Base-by-base conservation (phyloP, 441 rosid genomes). In the Manihot esculenta region DNA sequence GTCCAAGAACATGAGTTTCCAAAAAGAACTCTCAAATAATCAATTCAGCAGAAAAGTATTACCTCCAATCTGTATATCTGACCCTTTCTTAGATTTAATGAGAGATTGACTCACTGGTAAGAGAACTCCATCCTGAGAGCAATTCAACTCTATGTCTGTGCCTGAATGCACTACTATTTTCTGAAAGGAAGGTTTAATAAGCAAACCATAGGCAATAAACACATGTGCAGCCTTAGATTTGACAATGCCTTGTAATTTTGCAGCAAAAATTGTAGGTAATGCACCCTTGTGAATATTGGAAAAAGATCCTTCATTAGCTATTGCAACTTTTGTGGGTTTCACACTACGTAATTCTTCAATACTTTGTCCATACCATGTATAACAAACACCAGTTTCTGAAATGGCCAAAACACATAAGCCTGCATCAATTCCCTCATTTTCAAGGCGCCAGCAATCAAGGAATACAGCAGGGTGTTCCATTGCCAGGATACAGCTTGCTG, bases 401-500 rank as follows among this genome's bases (percentile, higher is more conserved):
- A 95, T 81, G 38, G 99, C 96, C 76, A 93, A 73, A 59, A 93
- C 83, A 70, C 78, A 85, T 10, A 89, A 77, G 47, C 89, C 88
- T 10, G 72, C 59, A 72, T 78, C 84, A 47, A 71, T 82, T 74
- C 78, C 81, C 58, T 54, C 81, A 58, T 70, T 77, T n/a, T 77
- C 74, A 71, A 83, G 76, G 77, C 85, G 77, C 86, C 68, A 81
- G 78, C 94, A 70, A 76, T 91, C 98, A 72, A 95, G 72, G 20
- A 82, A 88, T 56, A 93, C 88, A 50, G 98, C 94, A 76, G 98
- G 97, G 77, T 95, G 94, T 79, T 93, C 99, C 87, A 95, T 80
- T 53, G 99, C 88, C 79, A 93, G 96, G 69, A 88, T 88, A 82
- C 97, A 93, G 80, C 89, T 88, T 70, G 95, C 96, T 42, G 98